Evolutionary conservation across 208 protist species (phyloP), one percentile per base, ranked within the genome.

Genomic region (Leishmania arabica): DNA sequence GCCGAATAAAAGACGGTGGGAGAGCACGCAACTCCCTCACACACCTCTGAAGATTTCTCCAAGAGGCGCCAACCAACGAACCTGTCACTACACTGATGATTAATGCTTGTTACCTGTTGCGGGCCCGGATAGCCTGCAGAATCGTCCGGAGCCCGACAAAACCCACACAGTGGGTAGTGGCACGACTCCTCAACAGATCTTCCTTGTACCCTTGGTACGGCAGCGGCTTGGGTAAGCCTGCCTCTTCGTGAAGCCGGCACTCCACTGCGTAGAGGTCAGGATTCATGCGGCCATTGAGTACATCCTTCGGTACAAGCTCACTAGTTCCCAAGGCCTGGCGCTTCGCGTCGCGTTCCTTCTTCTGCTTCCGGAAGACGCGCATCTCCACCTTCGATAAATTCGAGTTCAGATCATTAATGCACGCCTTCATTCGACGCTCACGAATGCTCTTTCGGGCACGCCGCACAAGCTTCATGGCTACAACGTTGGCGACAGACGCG

Each of bases 311-410:
- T 53, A 89, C 80, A 17, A 79, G 77, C 24, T 79, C 82, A 9
- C 84, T 64, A 17, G 89, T 31, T 3, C 92, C 92, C 5, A 79
- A 75, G n/a, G 64, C 77, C 60, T 82, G 80, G 19, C 88, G 85
- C 66, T 84, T 83, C 15, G 58, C 60, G 24, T 91, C 88, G 42
- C 88, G 81, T 40, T 85, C 82, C 40, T 88, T 81, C 83, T 94
- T 95, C 74, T 93, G 88, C 75, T 80, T 78, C 66, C 79, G 80
- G 75, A 92, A 96, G 13, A 96, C 92, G 37, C 90, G 84, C 86
- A 91, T 91, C 78, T 97, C 95, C 51, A 97, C 93, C 85, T 96
- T 96, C 21, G 91, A 87, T 3, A 96, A 79, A 74, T 97, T 97
- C 19, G 89, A 56, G 70, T 79, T 95, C 4, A 97, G 86, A 69